These are phyloP conservation scores for Neocucurbitaria cava DNA, from an alignment of 2,329 filamentous ascomycete genomes.

Conservation along the genomic window DNA sequence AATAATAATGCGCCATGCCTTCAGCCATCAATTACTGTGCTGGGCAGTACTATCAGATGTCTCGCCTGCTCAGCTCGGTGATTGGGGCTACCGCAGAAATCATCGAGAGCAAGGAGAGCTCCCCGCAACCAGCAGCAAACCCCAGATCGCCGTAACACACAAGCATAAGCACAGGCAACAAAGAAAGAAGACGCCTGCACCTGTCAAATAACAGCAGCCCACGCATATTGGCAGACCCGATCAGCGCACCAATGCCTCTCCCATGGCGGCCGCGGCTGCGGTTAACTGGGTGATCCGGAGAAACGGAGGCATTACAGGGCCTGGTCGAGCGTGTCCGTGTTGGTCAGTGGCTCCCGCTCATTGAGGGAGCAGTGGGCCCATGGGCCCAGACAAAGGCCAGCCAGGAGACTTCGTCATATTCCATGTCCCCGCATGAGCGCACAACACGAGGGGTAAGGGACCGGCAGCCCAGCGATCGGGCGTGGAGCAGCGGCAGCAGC, in stretches of 20 bases:
- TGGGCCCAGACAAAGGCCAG: constrained; percentile 41
- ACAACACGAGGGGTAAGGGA: constrained; percentile 35
- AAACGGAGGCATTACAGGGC: constrained; percentile 28
- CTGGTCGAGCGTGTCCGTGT: constrained; percentile 20
- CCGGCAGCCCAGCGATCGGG: constrained; percentile 16
- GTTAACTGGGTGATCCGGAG: constrained; percentile 30
- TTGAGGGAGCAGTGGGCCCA: constrained; percentile 31
- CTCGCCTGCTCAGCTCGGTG: not conserved
- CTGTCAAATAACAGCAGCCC: not conserved
- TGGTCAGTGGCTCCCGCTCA: constrained; percentile 22
- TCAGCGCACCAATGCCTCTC: constrained; percentile 12
- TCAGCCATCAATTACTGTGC: not conserved
- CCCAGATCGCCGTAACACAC: not conserved
- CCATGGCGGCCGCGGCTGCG: constrained; percentile 21
- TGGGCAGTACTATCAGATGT: not conserved
- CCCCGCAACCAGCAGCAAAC: constrained; percentile 1
- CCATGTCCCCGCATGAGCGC: constrained; percentile 42
- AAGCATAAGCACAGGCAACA: not conserved
- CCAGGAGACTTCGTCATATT: constrained; percentile 36
- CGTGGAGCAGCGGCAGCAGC: no score
- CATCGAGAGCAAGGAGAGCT: not conserved
- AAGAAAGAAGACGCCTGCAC: not conserved
- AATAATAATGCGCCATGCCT: not conserved
- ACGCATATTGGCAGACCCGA: constrained; percentile 3
- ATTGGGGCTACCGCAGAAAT: not conserved